phyloP scores from a whole-genome alignment of 495 filamentous ascomycete genomes.

The Penicillium ochrochloron region DNA sequence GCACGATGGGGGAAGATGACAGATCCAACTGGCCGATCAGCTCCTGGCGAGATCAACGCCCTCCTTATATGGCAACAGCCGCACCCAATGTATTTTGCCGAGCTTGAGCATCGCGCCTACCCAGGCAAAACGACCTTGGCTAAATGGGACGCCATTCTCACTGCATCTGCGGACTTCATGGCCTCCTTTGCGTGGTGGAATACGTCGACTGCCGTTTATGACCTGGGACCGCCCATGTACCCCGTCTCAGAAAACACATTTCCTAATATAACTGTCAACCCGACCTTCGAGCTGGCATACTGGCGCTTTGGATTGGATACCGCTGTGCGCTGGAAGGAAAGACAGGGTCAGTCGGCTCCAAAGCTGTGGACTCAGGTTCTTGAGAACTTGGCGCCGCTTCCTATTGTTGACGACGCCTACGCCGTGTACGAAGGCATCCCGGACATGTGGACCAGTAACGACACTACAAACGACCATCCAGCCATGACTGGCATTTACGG shows the following conservation, averaged over 20 bases:
- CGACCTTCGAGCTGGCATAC: constrained; percentile 1
- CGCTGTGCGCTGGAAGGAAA: neutral
- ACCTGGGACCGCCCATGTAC: constrained; percentile 1
- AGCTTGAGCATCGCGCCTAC: neutral
- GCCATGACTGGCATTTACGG: neutral
- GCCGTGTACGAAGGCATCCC: neutral
- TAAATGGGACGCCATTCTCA: neutral
- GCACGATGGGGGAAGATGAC: neutral
- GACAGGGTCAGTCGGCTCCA: neutral
- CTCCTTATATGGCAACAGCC: neutral
- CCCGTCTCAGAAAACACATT: neutral
- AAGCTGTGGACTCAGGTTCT: neutral
- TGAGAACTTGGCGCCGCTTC: neutral
- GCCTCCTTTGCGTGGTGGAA: constrained; percentile 1
- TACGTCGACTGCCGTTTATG: neutral
- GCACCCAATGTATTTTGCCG: constrained; percentile 1
- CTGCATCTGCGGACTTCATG: neutral
- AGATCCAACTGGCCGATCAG: neutral
- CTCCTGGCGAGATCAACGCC: neutral
- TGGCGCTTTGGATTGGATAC: neutral
- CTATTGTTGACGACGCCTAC: neutral
- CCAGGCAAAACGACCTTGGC: neutral
- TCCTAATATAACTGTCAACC: neutral
- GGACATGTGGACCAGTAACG: neutral
- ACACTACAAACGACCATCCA: neutral